A percentile compares a stretch with the other conserved stretches of the same genome.
Evolutionary conservation across 257 asterid species (phyloP).

Genomic region (Solanum phureja): DNA sequence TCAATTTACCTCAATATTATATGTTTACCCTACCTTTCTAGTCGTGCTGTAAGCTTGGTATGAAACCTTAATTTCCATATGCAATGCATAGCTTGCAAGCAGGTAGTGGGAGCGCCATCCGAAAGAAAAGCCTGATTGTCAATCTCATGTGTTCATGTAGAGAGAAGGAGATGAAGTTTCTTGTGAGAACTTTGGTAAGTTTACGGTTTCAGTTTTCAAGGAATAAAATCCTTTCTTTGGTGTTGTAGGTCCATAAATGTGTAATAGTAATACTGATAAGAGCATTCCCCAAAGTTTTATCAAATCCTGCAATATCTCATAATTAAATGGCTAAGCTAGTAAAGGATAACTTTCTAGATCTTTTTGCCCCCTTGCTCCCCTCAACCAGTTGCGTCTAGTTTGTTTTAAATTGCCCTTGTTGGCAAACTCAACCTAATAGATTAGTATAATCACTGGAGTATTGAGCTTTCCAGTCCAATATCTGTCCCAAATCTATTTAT

Average conservation of each 20-base stretch:
- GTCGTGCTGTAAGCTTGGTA: background rate
- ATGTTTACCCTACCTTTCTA: background rate
- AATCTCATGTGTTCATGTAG: constrained; percentile 87
- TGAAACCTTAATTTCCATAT: constrained; percentile 13
- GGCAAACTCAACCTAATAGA: background rate
- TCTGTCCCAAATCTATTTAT: background rate
- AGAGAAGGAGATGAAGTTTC: constrained; percentile 87
- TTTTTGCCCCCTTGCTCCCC: background rate
- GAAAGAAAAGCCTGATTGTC: constrained; percentile 71
- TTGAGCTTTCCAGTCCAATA: background rate
- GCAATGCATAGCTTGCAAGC: constrained; percentile 68
- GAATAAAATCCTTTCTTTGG: background rate
- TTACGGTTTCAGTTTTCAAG: background rate
- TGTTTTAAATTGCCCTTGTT: background rate
- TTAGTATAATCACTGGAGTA: background rate
- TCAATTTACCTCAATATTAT: background rate
- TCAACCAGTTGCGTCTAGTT: background rate
- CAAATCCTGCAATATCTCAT: background rate
- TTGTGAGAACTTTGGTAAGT: constrained; percentile 85
- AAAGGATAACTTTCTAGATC: background rate
- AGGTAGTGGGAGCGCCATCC: constrained; percentile 72
- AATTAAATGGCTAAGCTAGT: background rate
- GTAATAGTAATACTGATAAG: background rate
- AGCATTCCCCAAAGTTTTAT: background rate
- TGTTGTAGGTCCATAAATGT: background rate